Evolutionary conservation across 1,284 basidiomycete species (phyloP).

Genomic region (Ustilago bromivora): DNA sequence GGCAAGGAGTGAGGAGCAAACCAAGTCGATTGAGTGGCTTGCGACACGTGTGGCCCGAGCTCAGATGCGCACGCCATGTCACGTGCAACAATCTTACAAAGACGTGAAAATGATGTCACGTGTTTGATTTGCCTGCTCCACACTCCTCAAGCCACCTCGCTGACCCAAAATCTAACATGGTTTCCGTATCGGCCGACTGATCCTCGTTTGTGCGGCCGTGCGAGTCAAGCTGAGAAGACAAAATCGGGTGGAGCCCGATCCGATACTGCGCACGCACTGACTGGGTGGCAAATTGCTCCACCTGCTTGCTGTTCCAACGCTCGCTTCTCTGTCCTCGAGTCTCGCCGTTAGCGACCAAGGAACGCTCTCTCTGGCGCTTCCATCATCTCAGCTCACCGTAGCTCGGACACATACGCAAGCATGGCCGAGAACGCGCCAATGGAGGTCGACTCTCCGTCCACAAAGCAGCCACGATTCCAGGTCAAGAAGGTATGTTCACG

Average conservation of each 20-base stretch:
- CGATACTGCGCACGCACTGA: conserved; percentile 10
- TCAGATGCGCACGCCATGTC: no score
- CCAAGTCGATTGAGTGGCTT: no score
- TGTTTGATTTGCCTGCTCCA: no score
- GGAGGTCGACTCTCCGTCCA: conserved; percentile 58
- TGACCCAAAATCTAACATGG: no score
- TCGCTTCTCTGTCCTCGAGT: neutral
- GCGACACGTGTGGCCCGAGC: no score
- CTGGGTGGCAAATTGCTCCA: neutral
- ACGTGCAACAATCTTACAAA: no score
- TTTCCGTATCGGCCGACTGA: no score
- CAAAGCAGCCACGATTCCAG: conserved; percentile 65
- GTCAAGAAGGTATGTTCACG: conserved; percentile 65
- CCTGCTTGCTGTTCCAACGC: conserved; percentile 4
- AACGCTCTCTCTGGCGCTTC: neutral
- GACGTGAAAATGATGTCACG: no score
- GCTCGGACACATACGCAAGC: conserved; percentile 1
- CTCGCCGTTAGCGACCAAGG: neutral
- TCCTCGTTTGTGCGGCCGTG: no score
- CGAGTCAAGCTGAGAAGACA: neutral
- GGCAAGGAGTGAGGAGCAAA: no score
- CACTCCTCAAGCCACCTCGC: no score
- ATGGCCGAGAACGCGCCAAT: conserved; percentile 54
- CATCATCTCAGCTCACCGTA: conserved; percentile 12
- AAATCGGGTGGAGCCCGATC: neutral